phyloP scores from a whole-genome alignment of 2,329 filamentous ascomycete species.

The Fusarium zealandicum region DNA sequence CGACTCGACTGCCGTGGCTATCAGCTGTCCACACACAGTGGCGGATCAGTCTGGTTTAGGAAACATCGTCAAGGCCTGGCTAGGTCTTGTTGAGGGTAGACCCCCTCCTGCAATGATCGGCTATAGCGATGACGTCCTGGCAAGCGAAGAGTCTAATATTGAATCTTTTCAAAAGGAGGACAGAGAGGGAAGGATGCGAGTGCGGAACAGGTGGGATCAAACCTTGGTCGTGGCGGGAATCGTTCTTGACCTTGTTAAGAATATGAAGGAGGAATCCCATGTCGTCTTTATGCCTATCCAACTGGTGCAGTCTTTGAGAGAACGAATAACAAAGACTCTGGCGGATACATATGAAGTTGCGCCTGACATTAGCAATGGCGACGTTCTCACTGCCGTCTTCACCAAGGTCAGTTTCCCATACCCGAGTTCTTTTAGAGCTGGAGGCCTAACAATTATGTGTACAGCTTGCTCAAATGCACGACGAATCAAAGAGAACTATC shows the following conservation, averaged over 20 bases:
- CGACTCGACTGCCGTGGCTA: background rate
- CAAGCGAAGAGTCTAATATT: background rate
- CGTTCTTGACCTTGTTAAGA: background rate
- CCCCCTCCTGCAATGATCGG: background rate
- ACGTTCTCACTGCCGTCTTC: constrained; percentile 8
- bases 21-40: constrained; percentile 5
- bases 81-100: background rate
- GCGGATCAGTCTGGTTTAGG: constrained; percentile 11
- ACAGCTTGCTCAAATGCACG: background rate
- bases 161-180: accelerated
- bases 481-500: background rate
- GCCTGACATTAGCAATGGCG: constrained; percentile 1
- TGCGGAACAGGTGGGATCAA: background rate
- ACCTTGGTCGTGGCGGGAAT: background rate
- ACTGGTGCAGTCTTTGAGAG: background rate
- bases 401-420: background rate
- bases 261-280: background rate
- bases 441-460: background rate
- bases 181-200: background rate
- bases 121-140: background rate
- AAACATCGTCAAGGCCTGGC: constrained; percentile 15
- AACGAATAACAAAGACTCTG: background rate
- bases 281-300: background rate
- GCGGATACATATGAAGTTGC: background rate
- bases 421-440: too few relatives aligned